These are phyloP conservation scores for Elongisporangium anandrum DNA, from an alignment of 352 stramenopile genomes.

Conservation along the genomic window DNA sequence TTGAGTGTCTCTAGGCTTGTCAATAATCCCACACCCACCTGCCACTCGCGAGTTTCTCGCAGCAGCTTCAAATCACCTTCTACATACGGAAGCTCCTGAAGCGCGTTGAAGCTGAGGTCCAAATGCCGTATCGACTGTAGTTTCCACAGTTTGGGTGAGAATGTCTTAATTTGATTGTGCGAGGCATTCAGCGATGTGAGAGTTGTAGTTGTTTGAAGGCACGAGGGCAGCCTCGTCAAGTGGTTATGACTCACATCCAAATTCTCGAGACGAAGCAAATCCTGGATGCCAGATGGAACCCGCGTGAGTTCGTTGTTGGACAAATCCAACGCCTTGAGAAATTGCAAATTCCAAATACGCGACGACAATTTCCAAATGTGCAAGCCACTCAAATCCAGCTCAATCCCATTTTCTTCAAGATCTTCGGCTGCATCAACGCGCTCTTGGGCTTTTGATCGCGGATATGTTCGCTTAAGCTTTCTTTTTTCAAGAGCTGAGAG, in stretches of 20 bases:
- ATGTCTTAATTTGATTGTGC: slow-evolving; percentile 50
- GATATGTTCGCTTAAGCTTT: slow-evolving; percentile 28
- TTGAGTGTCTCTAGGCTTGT: slow-evolving; percentile 30
- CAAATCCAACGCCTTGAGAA: slow-evolving; percentile 35
- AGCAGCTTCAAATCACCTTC: slow-evolving; percentile 67
- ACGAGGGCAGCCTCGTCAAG: slow-evolving; percentile 52
- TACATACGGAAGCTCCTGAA: slow-evolving; percentile 52
- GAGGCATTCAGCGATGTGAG: slow-evolving; percentile 41
- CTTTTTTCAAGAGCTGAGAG: not conserved
- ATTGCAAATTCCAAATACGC: slow-evolving; percentile 67
- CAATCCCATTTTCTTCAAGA: slow-evolving; percentile 7
- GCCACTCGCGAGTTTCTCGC: slow-evolving; percentile 67
- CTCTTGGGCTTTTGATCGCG: slow-evolving; percentile 52
- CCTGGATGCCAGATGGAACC: slow-evolving; percentile 69
- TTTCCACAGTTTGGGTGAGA: slow-evolving; percentile 71
- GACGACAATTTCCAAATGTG: slow-evolving; percentile 51
- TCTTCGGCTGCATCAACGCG: slow-evolving; percentile 56
- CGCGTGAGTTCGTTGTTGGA: slow-evolving; percentile 46
- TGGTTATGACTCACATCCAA: slow-evolving; percentile 60
- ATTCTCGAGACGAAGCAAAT: slow-evolving; percentile 46
- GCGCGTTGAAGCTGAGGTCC: slow-evolving; percentile 47
- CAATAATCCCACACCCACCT: slow-evolving; percentile 56
- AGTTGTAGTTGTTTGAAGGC: slow-evolving; percentile 55
- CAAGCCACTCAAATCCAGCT: slow-evolving; percentile 48
- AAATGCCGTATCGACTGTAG: slow-evolving; percentile 36